phyloP scores from a whole-genome alignment of 129 eudicot species.

The Solidago caesia region DNA sequence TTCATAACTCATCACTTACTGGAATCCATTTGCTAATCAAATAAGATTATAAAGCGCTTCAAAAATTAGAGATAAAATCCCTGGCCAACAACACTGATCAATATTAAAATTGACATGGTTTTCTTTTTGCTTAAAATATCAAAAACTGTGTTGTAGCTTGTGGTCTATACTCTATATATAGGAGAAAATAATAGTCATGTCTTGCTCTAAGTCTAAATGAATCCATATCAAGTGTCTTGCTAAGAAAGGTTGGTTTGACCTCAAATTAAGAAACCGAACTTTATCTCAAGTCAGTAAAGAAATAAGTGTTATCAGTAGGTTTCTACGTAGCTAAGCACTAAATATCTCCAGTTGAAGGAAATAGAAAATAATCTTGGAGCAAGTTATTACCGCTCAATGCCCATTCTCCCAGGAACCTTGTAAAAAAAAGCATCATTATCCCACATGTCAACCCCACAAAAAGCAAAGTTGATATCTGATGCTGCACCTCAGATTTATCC shows the following conservation, averaged over 20 bases:
- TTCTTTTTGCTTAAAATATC: slow-evolving; percentile 5
- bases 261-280: not conserved
- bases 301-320: not conserved
- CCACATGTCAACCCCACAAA: slow-evolving; percentile 72
- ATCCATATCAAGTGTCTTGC: not conserved
- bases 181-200: slow-evolving; percentile 1
- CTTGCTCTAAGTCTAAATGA: not conserved
- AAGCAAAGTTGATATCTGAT: slow-evolving; percentile 81
- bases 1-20: slow-evolving; percentile 23
- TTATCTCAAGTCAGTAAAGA: not conserved
- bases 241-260: not conserved
- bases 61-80: slow-evolving; percentile 1
- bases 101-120: slow-evolving; percentile 9
- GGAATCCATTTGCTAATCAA: slow-evolving; percentile 16
- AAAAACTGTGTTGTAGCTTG: not conserved
- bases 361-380: not conserved
- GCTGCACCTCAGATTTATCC: slow-evolving; percentile 86
- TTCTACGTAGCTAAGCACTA: not conserved
- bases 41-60: slow-evolving; percentile 5
- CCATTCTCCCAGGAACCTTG: slow-evolving; percentile 57
- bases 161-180: slow-evolving; percentile 18
- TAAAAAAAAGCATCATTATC: slow-evolving; percentile 59
- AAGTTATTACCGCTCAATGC: slow-evolving; percentile 57
- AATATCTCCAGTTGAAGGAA: not conserved
- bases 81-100: not conserved